Percentiles rank a stretch among this genome's conserved stretches.
Conservation (phyloP, 1,284 basidiomycete species). For the Pterula multifida region DNA sequence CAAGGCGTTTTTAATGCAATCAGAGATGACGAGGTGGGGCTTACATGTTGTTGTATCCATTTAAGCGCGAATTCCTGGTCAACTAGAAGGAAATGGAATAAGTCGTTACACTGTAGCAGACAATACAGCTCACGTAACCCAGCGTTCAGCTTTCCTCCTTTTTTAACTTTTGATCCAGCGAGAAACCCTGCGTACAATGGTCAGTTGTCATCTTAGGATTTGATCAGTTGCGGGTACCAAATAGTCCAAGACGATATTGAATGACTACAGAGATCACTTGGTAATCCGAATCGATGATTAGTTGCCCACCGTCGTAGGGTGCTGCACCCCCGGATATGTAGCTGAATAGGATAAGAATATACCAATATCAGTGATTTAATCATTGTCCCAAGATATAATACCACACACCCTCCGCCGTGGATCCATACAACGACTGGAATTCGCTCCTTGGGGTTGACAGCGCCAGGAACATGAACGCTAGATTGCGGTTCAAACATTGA, state of each 20-base stretch:
- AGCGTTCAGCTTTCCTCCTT: conserved; percentile 15
- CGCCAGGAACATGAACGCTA: conserved; percentile 18
- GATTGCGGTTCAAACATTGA: background rate
- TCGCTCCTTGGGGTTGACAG: conserved; percentile 7
- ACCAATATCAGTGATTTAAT: background rate
- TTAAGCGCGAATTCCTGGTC: conserved; percentile 13
- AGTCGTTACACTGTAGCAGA: background rate
- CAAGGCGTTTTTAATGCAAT: background rate
- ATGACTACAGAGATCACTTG: conserved; percentile 11
- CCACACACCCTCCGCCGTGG: conserved; percentile 20
- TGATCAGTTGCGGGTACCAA: conserved; percentile 8
- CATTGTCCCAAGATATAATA: background rate
- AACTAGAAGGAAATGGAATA: conserved; percentile 4
- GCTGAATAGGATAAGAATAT: background rate
- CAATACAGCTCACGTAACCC: conserved; percentile 17
- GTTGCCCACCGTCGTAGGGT: conserved; percentile 9
- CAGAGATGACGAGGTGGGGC: background rate
- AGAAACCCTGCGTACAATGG: conserved; percentile 14
- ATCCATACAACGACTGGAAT: conserved; percentile 23
- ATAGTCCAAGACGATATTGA: conserved; percentile 16
- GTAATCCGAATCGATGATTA: conserved; percentile 10
- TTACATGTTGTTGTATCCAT: conserved; percentile 12
- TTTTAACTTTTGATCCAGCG: conserved; percentile 14
- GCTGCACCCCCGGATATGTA: conserved; percentile 1
- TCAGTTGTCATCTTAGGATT: background rate